phyloP scores from a whole-genome alignment of 805 yeast genomes.

The Ogataea nonfermentans region DNA sequence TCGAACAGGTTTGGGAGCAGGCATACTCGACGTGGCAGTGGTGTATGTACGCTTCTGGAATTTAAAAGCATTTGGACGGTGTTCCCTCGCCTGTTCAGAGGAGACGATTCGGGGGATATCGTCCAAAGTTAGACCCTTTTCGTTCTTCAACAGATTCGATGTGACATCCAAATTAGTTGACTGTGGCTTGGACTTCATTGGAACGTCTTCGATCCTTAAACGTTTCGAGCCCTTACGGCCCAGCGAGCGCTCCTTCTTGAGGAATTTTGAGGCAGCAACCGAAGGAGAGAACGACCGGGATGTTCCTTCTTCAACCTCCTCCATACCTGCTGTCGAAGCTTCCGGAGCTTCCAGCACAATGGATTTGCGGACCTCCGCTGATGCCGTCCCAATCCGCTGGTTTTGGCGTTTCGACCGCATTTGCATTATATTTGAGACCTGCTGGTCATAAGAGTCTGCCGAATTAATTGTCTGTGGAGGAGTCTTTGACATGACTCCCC shows the following conservation, averaged over 20 bases:
- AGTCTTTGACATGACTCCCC: slow-evolving; percentile 18
- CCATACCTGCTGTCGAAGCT: slow-evolving; percentile 38
- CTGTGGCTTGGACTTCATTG: slow-evolving; percentile 25
- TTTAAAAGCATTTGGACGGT: slow-evolving; percentile 87
- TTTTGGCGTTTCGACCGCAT: slow-evolving; percentile 72
- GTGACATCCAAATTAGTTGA: slow-evolving; percentile 52
- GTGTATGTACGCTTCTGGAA: slow-evolving; percentile 54
- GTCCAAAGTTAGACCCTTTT: slow-evolving; percentile 85
- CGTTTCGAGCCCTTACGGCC: slow-evolving; percentile 33
- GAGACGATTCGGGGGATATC: slow-evolving; percentile 97
- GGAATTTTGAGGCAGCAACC: slow-evolving; percentile 19
- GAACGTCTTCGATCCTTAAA: slow-evolving; percentile 30
- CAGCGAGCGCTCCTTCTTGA: slow-evolving; percentile 23
- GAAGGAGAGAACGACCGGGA: slow-evolving; percentile 5
- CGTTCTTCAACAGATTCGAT: slow-evolving; percentile 69
- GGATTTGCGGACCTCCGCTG: slow-evolving; percentile 61
- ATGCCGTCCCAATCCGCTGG: slow-evolving; percentile 51
- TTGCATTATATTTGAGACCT: slow-evolving; percentile 73
- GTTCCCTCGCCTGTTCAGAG: slow-evolving; percentile 92
- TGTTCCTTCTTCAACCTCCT: slow-evolving; percentile 23
- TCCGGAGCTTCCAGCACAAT: slow-evolving; percentile 62
- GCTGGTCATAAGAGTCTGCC: slow-evolving; percentile 59
- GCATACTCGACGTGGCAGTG: slow-evolving; percentile 37
- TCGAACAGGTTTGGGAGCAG: slow-evolving; percentile 32
- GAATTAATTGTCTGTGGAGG: slow-evolving; percentile 1